phyloP scores from a whole-genome alignment of 768 basidiomycete species.

The Leucosporidium creatinivorum region DNA sequence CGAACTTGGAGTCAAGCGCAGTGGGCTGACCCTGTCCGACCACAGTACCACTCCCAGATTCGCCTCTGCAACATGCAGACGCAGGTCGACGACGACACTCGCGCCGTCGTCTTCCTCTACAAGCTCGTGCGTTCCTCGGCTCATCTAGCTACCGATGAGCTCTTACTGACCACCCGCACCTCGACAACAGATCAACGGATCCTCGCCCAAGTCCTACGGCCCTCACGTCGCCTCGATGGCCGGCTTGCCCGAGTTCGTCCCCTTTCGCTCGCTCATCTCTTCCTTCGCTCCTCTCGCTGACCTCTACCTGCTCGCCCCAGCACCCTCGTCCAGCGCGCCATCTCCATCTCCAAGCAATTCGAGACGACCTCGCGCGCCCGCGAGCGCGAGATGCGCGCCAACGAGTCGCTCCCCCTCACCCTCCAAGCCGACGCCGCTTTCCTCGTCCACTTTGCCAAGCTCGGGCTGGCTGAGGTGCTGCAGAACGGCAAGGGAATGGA shows the following conservation, averaged over 20 bases:
- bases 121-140: slow-evolving; percentile 58
- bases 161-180: no score
- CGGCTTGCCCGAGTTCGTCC: slow-evolving; percentile 55
- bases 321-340: slow-evolving; percentile 82
- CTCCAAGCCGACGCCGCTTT: slow-evolving; percentile 84
- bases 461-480: slow-evolving; percentile 13
- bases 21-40: neutral
- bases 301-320: slow-evolving; percentile 3
- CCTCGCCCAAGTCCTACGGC: slow-evolving; percentile 81
- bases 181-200: slow-evolving; percentile 55
- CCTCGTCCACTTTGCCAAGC: slow-evolving; percentile 48
- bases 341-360: slow-evolving; percentile 79
- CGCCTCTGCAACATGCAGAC: slow-evolving; percentile 95
- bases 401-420: slow-evolving; percentile 61
- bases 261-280: no score
- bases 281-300: no score
- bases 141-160: neutral
- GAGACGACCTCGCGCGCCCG: slow-evolving; percentile 64
- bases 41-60: slow-evolving; percentile 46
- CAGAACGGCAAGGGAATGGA: neutral
- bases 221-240: slow-evolving; percentile 93
- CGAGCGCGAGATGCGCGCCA: slow-evolving; percentile 47
- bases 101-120: slow-evolving; percentile 82
- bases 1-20: no score
- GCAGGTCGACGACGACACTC: slow-evolving; percentile 81